Conservation (phyloP, 257 asterid genomes). For the Solanum chmielewskii region DNA sequence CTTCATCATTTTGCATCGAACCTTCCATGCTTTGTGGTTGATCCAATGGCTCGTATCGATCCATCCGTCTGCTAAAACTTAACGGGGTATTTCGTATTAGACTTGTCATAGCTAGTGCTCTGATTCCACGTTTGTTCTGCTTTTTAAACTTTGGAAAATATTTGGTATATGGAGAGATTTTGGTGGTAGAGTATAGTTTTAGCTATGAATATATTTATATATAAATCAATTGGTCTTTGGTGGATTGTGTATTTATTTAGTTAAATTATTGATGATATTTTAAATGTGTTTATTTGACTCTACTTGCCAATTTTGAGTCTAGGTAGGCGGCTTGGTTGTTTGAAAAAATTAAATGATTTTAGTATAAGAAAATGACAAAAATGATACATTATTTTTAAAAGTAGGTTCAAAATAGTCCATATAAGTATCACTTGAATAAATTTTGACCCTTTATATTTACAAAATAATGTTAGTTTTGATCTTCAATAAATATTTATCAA, state of each 20-base stretch:
- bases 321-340: not conserved
- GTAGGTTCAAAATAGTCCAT: not conserved
- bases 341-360: not conserved
- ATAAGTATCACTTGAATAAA: not conserved
- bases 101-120: slow-evolving; percentile 8
- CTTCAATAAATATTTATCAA: not conserved
- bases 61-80: slow-evolving; percentile 14
- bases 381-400: not conserved
- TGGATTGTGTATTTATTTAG: not conserved
- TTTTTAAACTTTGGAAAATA: not conserved
- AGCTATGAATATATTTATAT: not conserved
- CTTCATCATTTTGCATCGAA: not conserved
- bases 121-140: not conserved
- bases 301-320: not conserved
- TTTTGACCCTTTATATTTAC: not conserved
- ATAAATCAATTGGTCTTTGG: not conserved
- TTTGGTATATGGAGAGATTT: not conserved
- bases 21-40: not conserved
- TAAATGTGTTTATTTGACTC: not conserved
- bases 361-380: not conserved
- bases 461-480: not conserved
- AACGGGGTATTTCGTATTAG: slow-evolving; percentile 23
- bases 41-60: not conserved
- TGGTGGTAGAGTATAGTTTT: not conserved
- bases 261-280: not conserved